A percentile compares a stretch with the other conserved stretches of the same genome.
These are phyloP conservation scores for Lipomyces chichibuensis DNA, from an alignment of 805 yeast species.

Conservation along the genomic window DNA sequence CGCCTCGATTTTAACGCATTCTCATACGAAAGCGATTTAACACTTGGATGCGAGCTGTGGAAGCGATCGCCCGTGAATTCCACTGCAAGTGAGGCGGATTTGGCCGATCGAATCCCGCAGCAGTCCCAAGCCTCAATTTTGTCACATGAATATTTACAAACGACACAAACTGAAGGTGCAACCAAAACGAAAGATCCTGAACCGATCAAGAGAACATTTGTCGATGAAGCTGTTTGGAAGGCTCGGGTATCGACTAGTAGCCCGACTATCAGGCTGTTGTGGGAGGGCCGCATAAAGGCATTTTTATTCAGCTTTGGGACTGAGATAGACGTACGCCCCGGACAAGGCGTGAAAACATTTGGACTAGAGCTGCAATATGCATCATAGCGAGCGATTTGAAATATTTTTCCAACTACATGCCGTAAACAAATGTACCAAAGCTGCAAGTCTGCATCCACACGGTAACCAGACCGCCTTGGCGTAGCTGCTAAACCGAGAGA, in stretches of 20 bases:
- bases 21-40: constrained; percentile 84
- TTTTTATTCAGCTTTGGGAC: constrained; percentile 78
- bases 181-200: background rate
- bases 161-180: background rate
- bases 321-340: constrained; percentile 52
- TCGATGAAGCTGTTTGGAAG: constrained; percentile 27
- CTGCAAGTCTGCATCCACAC: background rate
- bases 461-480: background rate
- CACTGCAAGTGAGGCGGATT: background rate
- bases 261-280: constrained; percentile 62
- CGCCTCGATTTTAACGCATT: constrained; percentile 87
- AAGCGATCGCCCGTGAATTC: background rate
- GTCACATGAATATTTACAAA: background rate
- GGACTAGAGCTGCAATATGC: constrained; percentile 69
- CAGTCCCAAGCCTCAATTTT: background rate
- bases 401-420: background rate
- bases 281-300: constrained; percentile 88
- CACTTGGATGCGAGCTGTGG: constrained; percentile 86
- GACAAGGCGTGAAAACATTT: constrained; percentile 55
- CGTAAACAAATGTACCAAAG: background rate
- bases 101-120: background rate
- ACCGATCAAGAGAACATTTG: background rate
- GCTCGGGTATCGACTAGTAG: constrained; percentile 48
- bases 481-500: background rate
- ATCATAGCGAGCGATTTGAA: constrained; percentile 44